Evolutionary conservation across 257 asterid species (phyloP).

Genomic region (Rauvolfia tetraphylla): DNA sequence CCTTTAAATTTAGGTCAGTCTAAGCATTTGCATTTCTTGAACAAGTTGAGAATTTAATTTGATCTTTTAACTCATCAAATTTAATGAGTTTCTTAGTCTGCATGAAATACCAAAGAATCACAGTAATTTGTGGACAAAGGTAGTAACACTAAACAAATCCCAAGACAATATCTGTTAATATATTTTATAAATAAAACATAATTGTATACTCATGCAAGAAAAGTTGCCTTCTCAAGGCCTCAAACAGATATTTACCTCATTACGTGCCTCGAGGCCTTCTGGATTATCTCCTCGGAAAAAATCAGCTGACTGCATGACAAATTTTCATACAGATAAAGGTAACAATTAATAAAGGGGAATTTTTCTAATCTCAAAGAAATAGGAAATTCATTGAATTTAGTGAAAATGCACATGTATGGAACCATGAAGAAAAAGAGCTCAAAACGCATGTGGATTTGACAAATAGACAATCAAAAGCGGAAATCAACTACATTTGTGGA

Average conservation of each 20-base stretch:
- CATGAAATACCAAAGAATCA: too few species aligned
- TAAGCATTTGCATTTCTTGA: too few species aligned
- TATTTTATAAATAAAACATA: not conserved
- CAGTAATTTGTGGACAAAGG: too few species aligned
- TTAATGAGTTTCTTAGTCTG: too few species aligned
- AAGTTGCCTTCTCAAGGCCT: not conserved
- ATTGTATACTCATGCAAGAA: not conserved
- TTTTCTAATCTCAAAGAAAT: not conserved
- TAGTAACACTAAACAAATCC: not conserved
- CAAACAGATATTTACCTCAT: constrained; percentile 62
- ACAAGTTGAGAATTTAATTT: too few species aligned
- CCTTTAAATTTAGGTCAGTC: too few species aligned
- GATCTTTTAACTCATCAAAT: too few species aligned
- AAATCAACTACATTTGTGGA: not conserved
- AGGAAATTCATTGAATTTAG: not conserved
- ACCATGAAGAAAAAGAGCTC: not conserved
- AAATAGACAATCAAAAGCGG: not conserved
- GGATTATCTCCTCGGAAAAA: constrained; percentile 95
- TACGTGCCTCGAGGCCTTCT: constrained; percentile 96
- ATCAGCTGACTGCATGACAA: constrained; percentile 75
- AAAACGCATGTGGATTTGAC: not conserved
- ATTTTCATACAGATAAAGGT: constrained; percentile 13
- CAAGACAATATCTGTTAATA: not conserved
- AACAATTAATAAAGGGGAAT: not conserved
- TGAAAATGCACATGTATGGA: not conserved